Conservation (phyloP, 371 early-diverging fungal genomes). For the Mortierella sp. region DNA sequence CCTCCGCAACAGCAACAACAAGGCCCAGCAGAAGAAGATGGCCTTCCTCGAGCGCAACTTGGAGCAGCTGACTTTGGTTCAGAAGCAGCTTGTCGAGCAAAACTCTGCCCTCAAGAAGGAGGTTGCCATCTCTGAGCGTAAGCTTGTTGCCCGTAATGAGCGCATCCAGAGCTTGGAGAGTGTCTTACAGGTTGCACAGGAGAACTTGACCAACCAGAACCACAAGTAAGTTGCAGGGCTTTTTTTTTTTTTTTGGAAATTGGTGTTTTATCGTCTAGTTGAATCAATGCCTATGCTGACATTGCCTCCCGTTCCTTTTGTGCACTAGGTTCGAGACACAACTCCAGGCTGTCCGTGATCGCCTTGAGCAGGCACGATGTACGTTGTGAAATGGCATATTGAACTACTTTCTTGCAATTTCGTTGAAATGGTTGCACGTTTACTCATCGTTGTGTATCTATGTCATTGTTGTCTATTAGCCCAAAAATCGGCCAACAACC, state of each 20-base stretch:
- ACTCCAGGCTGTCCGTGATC: constrained; percentile 82
- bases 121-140: constrained; percentile 90
- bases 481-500: constrained; percentile 67
- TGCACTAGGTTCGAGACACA: constrained; percentile 81
- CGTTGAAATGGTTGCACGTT: background rate
- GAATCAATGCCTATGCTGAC: background rate
- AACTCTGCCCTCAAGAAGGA: constrained; percentile 96
- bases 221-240: constrained; percentile 73
- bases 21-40: constrained; percentile 95
- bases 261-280: background rate
- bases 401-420: background rate
- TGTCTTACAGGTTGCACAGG: constrained; percentile 86
- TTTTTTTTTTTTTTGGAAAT: background rate
- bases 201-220: constrained; percentile 83
- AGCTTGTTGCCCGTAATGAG: constrained; percentile 92
- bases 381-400: constrained; percentile 18
- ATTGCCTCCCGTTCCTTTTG: background rate
- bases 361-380: constrained; percentile 83
- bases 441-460: background rate
- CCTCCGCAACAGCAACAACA: constrained; percentile 83
- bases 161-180: constrained; percentile 92
- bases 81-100: constrained; percentile 96
- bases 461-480: constrained; percentile 32
- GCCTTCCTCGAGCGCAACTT: constrained; percentile 95
- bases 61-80: constrained; percentile 94